phyloP scores from a whole-genome alignment of 345 rosid genomes.

The Salix koriyanagi region DNA sequence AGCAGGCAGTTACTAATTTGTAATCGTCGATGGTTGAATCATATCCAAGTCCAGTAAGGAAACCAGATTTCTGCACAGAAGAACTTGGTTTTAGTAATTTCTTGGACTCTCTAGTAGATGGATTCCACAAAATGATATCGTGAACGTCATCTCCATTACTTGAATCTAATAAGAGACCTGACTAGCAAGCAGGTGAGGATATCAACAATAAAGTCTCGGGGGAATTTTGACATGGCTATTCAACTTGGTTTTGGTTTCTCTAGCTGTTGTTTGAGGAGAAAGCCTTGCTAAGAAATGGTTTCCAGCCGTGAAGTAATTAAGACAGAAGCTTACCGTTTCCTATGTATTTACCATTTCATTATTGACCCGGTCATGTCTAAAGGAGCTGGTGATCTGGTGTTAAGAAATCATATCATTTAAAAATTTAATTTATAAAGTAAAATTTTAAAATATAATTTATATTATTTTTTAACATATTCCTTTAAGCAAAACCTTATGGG shows the following conservation, averaged over 20 bases:
- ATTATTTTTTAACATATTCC: too few species aligned
- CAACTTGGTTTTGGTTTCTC: neutral
- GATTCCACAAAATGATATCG: conserved; percentile 36
- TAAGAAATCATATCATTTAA: too few species aligned
- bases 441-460: too few species aligned
- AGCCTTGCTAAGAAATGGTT: neutral
- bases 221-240: neutral
- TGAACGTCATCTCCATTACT: conserved; percentile 10
- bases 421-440: too few species aligned
- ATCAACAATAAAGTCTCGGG: neutral
- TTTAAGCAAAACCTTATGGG: too few species aligned
- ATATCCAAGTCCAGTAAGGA: conserved; percentile 35
- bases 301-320: neutral
- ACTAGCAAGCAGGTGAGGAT: conserved; percentile 1
- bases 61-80: neutral
- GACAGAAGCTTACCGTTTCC: too few species aligned
- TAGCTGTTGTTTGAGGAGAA: neutral
- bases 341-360: too few species aligned
- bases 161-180: neutral
- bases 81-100: conserved; percentile 22
- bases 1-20: conserved; percentile 11
- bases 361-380: too few species aligned
- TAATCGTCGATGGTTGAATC: conserved; percentile 27
- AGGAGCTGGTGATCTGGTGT: too few species aligned
- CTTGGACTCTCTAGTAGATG: conserved; percentile 18